Evolutionary conservation across 2,329 filamentous ascomycete species (phyloP).

Genomic region (Aspergillus tamarii): DNA sequence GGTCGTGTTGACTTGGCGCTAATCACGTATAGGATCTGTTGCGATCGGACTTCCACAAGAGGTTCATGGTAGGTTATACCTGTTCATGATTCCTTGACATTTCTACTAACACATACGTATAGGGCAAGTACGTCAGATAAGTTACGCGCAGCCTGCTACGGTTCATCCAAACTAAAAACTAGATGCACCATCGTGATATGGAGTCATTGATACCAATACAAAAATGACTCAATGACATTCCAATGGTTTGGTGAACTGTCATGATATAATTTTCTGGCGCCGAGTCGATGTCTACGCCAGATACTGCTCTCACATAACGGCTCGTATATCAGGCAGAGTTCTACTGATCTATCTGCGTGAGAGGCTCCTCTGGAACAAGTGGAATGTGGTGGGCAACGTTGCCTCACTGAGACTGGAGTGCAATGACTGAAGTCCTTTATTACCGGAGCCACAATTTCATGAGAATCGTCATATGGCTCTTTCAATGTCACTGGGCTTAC

Average conservation of each 20-base stretch:
- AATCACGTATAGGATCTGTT: slow-evolving; percentile 69
- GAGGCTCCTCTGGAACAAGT: neutral
- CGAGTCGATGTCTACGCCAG: neutral
- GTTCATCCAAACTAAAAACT: neutral
- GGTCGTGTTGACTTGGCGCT: slow-evolving; percentile 22
- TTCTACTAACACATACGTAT: neutral
- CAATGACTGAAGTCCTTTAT: neutral
- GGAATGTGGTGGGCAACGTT: neutral
- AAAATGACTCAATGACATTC: neutral
- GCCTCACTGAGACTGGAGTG: neutral
- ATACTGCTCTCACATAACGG: neutral
- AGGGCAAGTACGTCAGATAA: slow-evolving; percentile 55
- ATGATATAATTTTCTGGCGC: neutral
- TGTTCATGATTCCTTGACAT: neutral
- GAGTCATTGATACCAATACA: neutral
- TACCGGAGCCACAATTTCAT: neutral
- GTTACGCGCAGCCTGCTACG: neutral
- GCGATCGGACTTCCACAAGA: slow-evolving; percentile 94
- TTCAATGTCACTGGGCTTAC: neutral
- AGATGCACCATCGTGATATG: neutral
- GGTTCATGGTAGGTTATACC: slow-evolving; percentile 73
- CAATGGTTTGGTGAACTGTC: neutral
- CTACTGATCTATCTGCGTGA: slow-evolving; percentile 4
- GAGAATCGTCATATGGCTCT: neutral
- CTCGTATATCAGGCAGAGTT: neutral